Evolutionary conservation across 805 yeast species (phyloP).

Genomic region (Wickerhamomyces hampshirensis): DNA sequence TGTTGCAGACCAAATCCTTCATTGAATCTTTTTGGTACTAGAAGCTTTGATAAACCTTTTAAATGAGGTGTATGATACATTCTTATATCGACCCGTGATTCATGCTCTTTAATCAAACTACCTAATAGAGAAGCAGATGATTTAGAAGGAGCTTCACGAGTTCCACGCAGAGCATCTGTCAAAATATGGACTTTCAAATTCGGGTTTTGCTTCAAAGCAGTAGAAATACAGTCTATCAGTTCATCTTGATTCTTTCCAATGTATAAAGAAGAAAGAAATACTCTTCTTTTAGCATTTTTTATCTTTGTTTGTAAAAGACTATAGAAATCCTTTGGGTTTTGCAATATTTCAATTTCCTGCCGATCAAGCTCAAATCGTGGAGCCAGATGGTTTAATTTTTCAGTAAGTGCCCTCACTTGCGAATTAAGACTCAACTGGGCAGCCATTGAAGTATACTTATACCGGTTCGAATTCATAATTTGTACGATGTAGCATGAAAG

Average conservation of each 20-base stretch:
- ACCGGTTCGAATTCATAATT: slow-evolving; percentile 10
- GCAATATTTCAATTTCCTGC: slow-evolving; percentile 56
- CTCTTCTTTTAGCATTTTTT: slow-evolving; percentile 50
- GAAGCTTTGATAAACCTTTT: slow-evolving; percentile 54
- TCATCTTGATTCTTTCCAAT: slow-evolving; percentile 82
- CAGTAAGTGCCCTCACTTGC: slow-evolving; percentile 36
- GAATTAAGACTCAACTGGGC: slow-evolving; percentile 31
- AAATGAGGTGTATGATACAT: slow-evolving; percentile 89
- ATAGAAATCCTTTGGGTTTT: slow-evolving; percentile 73
- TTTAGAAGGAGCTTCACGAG: slow-evolving; percentile 80
- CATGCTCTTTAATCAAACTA: slow-evolving; percentile 57
- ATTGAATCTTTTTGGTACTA: slow-evolving; percentile 79
- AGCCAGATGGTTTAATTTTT: slow-evolving; percentile 56
- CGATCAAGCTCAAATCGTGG: slow-evolving; percentile 60
- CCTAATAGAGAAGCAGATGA: slow-evolving; percentile 77
- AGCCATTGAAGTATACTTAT: slow-evolving; percentile 6
- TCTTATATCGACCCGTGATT: slow-evolving; percentile 69
- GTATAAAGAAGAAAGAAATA: slow-evolving; percentile 82
- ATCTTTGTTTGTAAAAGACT: slow-evolving; percentile 58
- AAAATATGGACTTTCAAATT: slow-evolving; percentile 65
- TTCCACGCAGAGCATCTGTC: slow-evolving; percentile 86
- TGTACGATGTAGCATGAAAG: too few species aligned
- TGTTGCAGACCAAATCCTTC: slow-evolving; percentile 94
- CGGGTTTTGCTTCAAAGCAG: slow-evolving; percentile 56
- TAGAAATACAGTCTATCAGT: slow-evolving; percentile 54